A percentile compares a stretch with the other conserved stretches of the same genome.
Conservation (phyloP, 805 yeast genomes). For the Huiozyma sinensis region DNA sequence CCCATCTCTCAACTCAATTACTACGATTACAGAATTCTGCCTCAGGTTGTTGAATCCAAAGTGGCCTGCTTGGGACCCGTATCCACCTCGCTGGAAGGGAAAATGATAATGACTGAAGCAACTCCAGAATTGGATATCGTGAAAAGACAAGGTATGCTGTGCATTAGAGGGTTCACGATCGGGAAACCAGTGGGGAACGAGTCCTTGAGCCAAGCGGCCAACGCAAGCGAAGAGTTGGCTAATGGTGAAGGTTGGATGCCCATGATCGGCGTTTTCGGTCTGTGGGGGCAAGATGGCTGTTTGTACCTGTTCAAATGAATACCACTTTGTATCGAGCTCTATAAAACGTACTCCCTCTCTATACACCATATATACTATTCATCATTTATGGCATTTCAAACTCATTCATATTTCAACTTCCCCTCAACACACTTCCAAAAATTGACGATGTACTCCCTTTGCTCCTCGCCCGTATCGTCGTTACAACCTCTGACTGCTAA, state of each 20-base stretch:
- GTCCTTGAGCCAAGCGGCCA: conserved; percentile 23
- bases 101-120: conserved; percentile 32
- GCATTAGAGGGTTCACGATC: conserved; percentile 54
- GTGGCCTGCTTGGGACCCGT: conserved; percentile 45
- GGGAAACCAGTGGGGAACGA: conserved; percentile 37
- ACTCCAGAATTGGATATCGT: conserved; percentile 24
- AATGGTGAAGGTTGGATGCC: conserved; percentile 45
- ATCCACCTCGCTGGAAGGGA: conserved; percentile 50
- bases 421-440: conserved; percentile 45
- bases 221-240: conserved; percentile 24
- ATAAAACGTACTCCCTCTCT: background rate
- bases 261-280: conserved; percentile 42
- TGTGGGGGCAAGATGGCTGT: conserved; percentile 66
- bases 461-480: conserved; percentile 23
- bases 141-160: conserved; percentile 39
- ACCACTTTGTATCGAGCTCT: background rate
- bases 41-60: conserved; percentile 17
- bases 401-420: conserved; percentile 31
- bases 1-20: conserved; percentile 49
- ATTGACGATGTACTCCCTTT: conserved; percentile 36
- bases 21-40: conserved; percentile 48
- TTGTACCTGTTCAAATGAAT: conserved; percentile 36
- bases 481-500: conserved; percentile 44
- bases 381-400: background rate
- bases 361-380: background rate